phyloP scores from a whole-genome alignment of 1,284 basidiomycete genomes.

The Baeospora myosura region DNA sequence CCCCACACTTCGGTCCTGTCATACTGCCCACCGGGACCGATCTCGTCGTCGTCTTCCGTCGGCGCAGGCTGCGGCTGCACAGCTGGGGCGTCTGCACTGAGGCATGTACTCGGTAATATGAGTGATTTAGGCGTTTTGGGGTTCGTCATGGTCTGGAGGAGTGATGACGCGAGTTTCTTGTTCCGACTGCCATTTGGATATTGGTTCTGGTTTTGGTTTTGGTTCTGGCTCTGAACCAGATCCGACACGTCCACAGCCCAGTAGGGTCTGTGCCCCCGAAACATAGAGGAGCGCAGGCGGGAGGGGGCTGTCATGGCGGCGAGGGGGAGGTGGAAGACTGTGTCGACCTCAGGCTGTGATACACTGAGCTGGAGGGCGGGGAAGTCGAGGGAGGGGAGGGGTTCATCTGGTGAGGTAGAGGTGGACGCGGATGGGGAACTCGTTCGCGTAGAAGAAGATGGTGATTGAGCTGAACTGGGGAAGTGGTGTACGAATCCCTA shows the following conservation, averaged over 20 bases:
- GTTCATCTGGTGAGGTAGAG: constrained; percentile 27
- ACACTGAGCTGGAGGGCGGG: constrained; percentile 34
- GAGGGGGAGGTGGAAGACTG: constrained; percentile 65
- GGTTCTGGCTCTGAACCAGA: constrained; percentile 30
- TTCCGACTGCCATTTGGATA: too few species aligned
- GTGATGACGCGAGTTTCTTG: too few species aligned
- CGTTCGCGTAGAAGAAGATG: too few species aligned
- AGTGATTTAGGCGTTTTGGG: too few species aligned
- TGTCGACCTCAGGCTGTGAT: constrained; percentile 59
- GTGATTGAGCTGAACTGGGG: constrained; percentile 11
- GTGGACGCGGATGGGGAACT: too few species aligned
- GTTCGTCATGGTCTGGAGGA: too few species aligned
- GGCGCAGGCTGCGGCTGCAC: constrained; percentile 6
- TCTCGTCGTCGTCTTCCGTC: constrained; percentile 30
- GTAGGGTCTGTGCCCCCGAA: constrained; percentile 55
- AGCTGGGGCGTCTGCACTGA: not conserved
- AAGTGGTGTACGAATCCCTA: constrained; percentile 57
- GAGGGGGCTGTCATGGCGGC: constrained; percentile 36
- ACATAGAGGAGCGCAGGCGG: constrained; percentile 44
- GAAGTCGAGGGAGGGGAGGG: constrained; percentile 56
- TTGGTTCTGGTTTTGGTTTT: constrained; percentile 19
- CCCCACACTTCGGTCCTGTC: constrained; percentile 66
- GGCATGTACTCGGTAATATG: too few species aligned
- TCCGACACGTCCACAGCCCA: constrained; percentile 66
- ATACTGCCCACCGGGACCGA: constrained; percentile 34